phyloP scores from a whole-genome alignment of 352 stramenopile species.

The Hyaloperonospora brassicae region DNA sequence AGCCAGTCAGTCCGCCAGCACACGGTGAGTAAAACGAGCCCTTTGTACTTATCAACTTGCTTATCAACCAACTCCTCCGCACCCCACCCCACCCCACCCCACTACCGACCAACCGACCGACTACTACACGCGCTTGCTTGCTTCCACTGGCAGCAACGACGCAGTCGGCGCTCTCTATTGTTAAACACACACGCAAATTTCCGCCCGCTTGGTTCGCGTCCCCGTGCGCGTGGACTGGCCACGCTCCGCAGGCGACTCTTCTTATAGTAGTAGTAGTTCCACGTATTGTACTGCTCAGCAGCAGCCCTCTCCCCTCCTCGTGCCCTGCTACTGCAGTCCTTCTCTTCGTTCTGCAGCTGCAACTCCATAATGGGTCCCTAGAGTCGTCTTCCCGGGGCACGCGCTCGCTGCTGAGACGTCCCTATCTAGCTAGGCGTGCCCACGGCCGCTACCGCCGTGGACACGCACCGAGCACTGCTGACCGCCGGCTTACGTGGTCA shows the following conservation, averaged over 20 bases:
- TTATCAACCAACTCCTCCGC: conserved; percentile 33
- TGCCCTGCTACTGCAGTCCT: conserved; percentile 27
- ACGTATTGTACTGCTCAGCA: conserved; percentile 41
- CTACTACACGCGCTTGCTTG: conserved; percentile 22
- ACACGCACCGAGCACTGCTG: neutral
- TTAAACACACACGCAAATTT: conserved; percentile 31
- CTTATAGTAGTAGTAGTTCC: conserved; percentile 30
- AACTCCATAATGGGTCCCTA: conserved; percentile 23
- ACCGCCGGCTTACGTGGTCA: conserved; percentile 28
- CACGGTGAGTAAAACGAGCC: conserved; percentile 26
- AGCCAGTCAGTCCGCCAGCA: too few species aligned
- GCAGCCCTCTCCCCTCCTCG: conserved; percentile 13
- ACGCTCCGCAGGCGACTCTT: conserved; percentile 27
- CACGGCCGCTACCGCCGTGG: too few species aligned
- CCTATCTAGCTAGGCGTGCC: conserved; percentile 31
- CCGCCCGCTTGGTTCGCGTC: conserved; percentile 14
- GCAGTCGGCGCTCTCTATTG: conserved; percentile 32
- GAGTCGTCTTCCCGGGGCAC: neutral
- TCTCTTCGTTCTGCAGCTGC: conserved; percentile 36
- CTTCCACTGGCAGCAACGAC: conserved; percentile 30
- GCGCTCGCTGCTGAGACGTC: conserved; percentile 30
- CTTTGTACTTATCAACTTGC: conserved; percentile 44
- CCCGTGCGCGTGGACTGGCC: conserved; percentile 17
- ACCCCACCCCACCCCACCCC: conserved; percentile 33
- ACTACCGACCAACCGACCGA: conserved; percentile 37